Evolutionary conservation across 495 filamentous ascomycete species (phyloP), one percentile per base, ranked within the genome.

Genomic region (Penicillium paradoxum): DNA sequence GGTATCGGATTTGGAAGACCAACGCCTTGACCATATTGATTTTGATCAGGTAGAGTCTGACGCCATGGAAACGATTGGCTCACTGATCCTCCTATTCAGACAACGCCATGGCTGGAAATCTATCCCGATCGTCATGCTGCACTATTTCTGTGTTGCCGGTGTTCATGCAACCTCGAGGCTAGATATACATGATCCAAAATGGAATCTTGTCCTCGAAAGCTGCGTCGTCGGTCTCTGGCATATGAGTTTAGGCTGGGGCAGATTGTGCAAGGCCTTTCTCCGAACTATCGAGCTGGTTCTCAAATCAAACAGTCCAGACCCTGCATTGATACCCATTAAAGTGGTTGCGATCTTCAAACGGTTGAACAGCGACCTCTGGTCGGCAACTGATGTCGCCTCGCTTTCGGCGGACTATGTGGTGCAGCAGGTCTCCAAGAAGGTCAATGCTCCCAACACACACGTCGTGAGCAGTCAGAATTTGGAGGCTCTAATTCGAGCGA

Each of bases 121-220:
- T 1, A 32, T 64, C n/a, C 61, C 64, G 2, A 60, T 67, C 39
- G 61, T 67, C 2, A 67, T 67, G 64, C 44, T 64, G 11, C 64
- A 67, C 38, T 64, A 64, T 39, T 61, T 62, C 32, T 64, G 61
- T 32, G 44, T 62, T 2, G 64, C 51, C 0, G 61, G 64, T 1
- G 55, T 67, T 8, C 56, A 64, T 33, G 51, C 58, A 19, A 49
- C 59, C 15, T 56, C 61, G 1, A 53, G 59, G 32, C 27, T 67
- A 3, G 21, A 51, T 19, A 36, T 53, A 2, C 15, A 34, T 3
- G 50, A 60, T 3, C 57, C 57, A 5, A 62, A 64, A 48, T 64
- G 64, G 64, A 49, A 49, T 24, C 45, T 55, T 10, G 57, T 66
- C n/a, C 49, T 66, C 13, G 63, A 66, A 42, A 53, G 55, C 45